These are phyloP conservation scores for Grammothele lineata DNA, from an alignment of 768 basidiomycete genomes.

Conservation along the genomic window DNA sequence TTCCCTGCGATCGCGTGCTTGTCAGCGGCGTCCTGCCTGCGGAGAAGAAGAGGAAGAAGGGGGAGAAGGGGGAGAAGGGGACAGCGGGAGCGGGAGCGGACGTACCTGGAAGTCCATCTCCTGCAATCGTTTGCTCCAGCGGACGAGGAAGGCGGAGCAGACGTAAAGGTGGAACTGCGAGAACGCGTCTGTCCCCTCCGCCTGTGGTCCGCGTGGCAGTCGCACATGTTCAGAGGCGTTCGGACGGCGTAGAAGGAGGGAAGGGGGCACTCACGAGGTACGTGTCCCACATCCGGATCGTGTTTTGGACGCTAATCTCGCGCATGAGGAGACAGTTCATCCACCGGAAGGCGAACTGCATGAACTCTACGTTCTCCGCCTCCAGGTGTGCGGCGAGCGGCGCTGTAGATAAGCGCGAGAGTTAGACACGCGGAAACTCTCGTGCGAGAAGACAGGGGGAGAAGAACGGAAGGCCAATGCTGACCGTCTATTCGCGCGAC, in stretches of 20 bases:
- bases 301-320: constrained; percentile 94
- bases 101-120: constrained; percentile 98
- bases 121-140: constrained; percentile 89
- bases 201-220: constrained; percentile 55
- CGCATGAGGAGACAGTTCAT: constrained; percentile 99
- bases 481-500: constrained; percentile 85
- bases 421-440: not conserved
- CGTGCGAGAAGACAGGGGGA: no score
- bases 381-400: constrained; percentile 86
- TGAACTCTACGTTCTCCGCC: constrained; percentile 93
- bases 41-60: not conserved
- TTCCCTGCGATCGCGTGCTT: constrained; percentile 55
- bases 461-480: no score
- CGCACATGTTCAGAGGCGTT: not conserved
- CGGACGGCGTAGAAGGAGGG: not conserved
- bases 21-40: no score
- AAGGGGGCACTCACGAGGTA: constrained; percentile 81
- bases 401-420: constrained; percentile 45
- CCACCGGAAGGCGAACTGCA: constrained; percentile 99
- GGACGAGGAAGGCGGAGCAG: constrained; percentile 93
- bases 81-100: not conserved
- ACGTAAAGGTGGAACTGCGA: constrained; percentile 99
- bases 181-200: constrained; percentile 96
- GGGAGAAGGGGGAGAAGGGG: not conserved
- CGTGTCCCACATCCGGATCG: constrained; percentile 99